These are phyloP conservation scores for Zizania latifolia DNA, from an alignment of 176 grass and related monocot species.

Conservation along the genomic window DNA sequence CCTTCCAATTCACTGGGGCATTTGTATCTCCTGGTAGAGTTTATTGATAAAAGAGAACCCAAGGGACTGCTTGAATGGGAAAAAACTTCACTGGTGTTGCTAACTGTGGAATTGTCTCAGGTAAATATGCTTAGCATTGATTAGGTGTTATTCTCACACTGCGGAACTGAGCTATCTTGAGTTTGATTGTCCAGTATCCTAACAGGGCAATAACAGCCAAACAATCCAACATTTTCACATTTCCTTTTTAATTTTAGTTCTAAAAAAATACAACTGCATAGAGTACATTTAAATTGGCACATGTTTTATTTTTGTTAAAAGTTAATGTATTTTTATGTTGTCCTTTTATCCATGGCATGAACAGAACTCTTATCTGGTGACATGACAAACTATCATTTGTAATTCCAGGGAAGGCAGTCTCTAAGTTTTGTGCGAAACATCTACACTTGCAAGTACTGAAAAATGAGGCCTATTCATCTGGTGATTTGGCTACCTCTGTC, in stretches of 20 bases:
- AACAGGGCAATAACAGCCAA: background rate
- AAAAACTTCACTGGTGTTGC: background rate
- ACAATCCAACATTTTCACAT: background rate
- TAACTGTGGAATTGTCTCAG: background rate
- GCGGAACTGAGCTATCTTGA: background rate
- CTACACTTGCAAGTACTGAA: slow-evolving; percentile 67
- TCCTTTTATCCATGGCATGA: background rate
- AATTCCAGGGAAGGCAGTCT: slow-evolving; percentile 78
- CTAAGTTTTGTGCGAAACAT: slow-evolving; percentile 90
- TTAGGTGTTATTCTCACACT: background rate
- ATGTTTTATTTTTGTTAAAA: background rate
- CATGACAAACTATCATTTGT: background rate
- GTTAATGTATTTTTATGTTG: background rate
- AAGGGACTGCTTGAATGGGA: background rate
- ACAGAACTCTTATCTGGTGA: background rate
- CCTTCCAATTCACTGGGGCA: background rate
- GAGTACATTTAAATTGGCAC: background rate
- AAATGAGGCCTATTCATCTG: slow-evolving; percentile 50
- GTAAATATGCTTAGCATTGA: background rate
- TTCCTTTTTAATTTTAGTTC: background rate
- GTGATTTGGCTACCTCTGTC: slow-evolving; percentile 53
- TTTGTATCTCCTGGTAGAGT: background rate
- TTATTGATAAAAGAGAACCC: background rate
- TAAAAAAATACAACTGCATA: background rate
- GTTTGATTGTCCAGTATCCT: background rate